Conservation (phyloP, 176 grass and related monocot species). For the Thinopyrum elongatum region DNA sequence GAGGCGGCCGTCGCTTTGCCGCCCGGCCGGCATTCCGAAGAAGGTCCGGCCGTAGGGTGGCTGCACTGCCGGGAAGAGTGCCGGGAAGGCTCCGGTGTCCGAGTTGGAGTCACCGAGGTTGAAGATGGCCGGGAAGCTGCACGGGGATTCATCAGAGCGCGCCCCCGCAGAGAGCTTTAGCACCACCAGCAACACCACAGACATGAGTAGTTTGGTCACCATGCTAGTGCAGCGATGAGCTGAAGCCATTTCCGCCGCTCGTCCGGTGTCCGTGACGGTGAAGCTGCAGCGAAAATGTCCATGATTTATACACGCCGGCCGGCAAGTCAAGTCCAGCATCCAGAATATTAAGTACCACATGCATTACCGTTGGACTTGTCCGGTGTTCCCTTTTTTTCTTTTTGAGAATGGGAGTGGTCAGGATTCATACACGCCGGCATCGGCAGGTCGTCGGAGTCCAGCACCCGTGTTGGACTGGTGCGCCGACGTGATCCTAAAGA, state of each 20-base stretch:
- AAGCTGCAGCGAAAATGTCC: background rate
- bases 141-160: background rate
- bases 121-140: slow-evolving; percentile 86
- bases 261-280: too few relatives aligned
- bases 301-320: background rate
- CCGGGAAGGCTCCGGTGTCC: slow-evolving; percentile 87
- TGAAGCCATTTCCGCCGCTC: background rate
- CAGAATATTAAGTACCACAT: too few relatives aligned
- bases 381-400: too few relatives aligned
- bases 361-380: too few relatives aligned
- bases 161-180: too few relatives aligned
- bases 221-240: background rate
- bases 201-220: background rate
- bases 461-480: too few relatives aligned
- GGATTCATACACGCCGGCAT: too few relatives aligned
- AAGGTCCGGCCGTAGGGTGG: slow-evolving; percentile 94
- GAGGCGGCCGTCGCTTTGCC: slow-evolving; percentile 88
- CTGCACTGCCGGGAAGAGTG: slow-evolving; percentile 68
- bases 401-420: too few relatives aligned
- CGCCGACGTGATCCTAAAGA: too few relatives aligned
- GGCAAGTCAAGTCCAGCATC: too few relatives aligned
- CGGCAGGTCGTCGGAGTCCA: too few relatives aligned
- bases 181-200: background rate
- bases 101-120: slow-evolving; percentile 98
- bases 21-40: slow-evolving; percentile 70